Conservation (phyloP, 306 rosid species). For the Pachyrhizus erosus region DNA sequence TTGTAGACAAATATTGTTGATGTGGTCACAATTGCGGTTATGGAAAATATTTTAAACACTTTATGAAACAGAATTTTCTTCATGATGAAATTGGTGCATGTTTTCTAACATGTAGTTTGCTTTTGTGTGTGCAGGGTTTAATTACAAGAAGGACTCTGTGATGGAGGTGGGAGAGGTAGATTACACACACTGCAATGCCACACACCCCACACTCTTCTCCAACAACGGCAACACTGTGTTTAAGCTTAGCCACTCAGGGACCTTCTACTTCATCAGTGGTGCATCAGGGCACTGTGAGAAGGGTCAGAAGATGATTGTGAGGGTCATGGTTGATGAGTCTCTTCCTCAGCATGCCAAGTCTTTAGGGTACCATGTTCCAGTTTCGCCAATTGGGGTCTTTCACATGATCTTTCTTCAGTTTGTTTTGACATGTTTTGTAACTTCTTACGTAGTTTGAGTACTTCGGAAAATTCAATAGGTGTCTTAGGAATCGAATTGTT, state of each 20-base stretch:
- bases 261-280: constrained; percentile 90
- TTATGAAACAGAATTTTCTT: not conserved
- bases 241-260: constrained; percentile 57
- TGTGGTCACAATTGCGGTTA: not conserved
- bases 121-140: constrained; percentile 51
- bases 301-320: constrained; percentile 81
- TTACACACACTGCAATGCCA: constrained; percentile 70
- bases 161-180: constrained; percentile 75
- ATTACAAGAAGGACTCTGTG: constrained; percentile 82
- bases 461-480: not conserved
- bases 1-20: not conserved
- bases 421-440: constrained; percentile 35
- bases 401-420: constrained; percentile 35
- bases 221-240: constrained; percentile 65
- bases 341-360: constrained; percentile 43
- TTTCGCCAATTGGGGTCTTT: constrained; percentile 37
- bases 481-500: not conserved
- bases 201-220: constrained; percentile 77
- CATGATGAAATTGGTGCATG: not conserved
- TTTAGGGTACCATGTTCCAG: constrained; percentile 29
- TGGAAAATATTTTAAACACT: not conserved
- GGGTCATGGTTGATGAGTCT: constrained; percentile 61
- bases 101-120: not conserved
- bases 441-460: constrained; percentile 26
- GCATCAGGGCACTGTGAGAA: constrained; percentile 73